Percentiles rank a stretch among this genome's conserved stretches.
Conservation (phyloP, 495 filamentous ascomycete species). For the Aspergillus avenaceus region DNA sequence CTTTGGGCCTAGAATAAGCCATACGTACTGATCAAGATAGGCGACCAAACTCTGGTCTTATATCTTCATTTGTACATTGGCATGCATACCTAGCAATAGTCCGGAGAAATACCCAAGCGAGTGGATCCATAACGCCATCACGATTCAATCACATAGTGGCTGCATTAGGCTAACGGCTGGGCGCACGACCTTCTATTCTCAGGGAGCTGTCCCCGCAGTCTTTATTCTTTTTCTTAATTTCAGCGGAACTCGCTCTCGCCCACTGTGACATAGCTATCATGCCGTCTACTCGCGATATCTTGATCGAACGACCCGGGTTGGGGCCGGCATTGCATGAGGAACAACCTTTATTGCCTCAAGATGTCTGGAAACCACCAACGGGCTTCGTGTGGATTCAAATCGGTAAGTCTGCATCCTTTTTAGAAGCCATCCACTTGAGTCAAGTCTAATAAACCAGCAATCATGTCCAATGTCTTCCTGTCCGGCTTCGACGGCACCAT, state of each 20-base stretch:
- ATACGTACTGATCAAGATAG: no score
- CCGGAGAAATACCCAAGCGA: no score
- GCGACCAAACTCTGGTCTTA: no score
- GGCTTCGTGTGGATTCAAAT: conserved; percentile 46
- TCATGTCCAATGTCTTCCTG: conserved; percentile 64
- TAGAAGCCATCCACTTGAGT: not conserved
- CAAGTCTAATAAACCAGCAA: conserved; percentile 28
- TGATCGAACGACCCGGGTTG: not conserved
- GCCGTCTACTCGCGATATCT: not conserved
- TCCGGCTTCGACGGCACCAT: conserved; percentile 64
- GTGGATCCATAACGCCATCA: not conserved
- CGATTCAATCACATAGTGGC: not conserved
- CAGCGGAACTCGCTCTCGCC: not conserved
- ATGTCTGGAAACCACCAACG: conserved; percentile 33
- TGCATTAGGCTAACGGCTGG: not conserved
- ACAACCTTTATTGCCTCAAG: conserved; percentile 34
- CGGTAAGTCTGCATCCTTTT: conserved; percentile 20
- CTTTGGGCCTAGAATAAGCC: no score
- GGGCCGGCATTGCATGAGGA: conserved; percentile 16
- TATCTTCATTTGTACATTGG: no score
- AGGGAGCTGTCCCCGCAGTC: not conserved
- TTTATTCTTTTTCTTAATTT: not conserved
- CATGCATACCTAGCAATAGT: no score
- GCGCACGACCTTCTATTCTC: not conserved
- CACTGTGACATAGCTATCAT: not conserved